Evolutionary conservation across 805 yeast genomes (phyloP).

Genomic region (Clavispora fructus): DNA sequence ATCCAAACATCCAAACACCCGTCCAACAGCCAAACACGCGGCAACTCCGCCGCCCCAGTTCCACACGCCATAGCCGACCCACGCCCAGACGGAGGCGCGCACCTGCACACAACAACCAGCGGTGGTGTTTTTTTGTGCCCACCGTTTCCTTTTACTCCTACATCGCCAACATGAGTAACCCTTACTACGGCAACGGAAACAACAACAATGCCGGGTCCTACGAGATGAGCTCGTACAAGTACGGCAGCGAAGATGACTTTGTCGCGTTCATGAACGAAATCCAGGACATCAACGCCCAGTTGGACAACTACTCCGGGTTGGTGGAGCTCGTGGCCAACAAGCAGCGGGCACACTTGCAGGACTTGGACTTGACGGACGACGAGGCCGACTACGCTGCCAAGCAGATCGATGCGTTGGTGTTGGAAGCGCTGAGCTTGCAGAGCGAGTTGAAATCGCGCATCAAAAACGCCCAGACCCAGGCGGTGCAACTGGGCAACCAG

Average conservation of each 20-base stretch:
- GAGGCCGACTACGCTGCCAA: constrained; percentile 58
- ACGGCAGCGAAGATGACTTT: constrained; percentile 45
- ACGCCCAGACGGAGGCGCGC: not conserved
- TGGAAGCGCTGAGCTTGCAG: constrained; percentile 78
- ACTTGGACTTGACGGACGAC: constrained; percentile 59
- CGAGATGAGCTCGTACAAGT: constrained; percentile 13
- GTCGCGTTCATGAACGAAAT: constrained; percentile 59
- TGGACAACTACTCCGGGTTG: constrained; percentile 65
- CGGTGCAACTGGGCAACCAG: constrained; percentile 53
- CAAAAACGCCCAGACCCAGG: constrained; percentile 67
- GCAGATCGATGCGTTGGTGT: constrained; percentile 70
- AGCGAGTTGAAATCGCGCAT: constrained; percentile 68
- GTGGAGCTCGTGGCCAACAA: constrained; percentile 64
- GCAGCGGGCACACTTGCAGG: constrained; percentile 67
- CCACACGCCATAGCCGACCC: too few species aligned
- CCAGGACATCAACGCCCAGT: constrained; percentile 59
- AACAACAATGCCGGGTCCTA: constrained; percentile 6
- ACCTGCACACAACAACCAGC: not conserved
- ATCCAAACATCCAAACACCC: too few species aligned
- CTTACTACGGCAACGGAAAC: constrained; percentile 16
- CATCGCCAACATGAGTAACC: constrained; percentile 29
- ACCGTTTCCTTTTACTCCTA: not conserved
- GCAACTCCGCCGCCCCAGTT: too few species aligned
- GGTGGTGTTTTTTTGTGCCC: not conserved
- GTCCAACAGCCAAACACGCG: too few species aligned